These are phyloP conservation scores for Tilletiopsis washingtonensis DNA, from an alignment of 1,284 basidiomycete species.

Conservation along the genomic window DNA sequence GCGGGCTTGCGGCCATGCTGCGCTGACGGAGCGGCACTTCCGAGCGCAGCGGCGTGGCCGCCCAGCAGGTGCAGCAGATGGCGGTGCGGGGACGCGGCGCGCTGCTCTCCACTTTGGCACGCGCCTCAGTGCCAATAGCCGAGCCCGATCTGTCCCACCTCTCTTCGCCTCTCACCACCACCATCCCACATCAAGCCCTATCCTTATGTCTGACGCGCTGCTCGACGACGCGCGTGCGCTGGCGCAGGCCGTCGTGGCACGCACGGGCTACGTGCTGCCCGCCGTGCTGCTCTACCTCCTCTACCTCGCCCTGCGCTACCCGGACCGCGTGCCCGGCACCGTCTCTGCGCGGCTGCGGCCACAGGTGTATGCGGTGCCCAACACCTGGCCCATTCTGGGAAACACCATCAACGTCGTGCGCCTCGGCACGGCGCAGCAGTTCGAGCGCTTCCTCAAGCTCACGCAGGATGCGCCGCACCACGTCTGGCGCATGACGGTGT, in stretches of 20 bases:
- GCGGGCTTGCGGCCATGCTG: no score
- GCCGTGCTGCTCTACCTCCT: background rate
- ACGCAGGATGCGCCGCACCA: background rate
- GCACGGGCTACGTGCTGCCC: conserved; percentile 3
- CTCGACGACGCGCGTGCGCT: background rate
- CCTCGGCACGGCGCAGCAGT: conserved; percentile 2
- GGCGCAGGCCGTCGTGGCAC: background rate
- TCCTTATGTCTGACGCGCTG: no score
- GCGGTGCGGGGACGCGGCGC: no score
- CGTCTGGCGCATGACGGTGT: background rate
- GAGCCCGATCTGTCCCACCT: no score
- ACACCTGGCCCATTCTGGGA: background rate
- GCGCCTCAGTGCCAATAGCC: no score
- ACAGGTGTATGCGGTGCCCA: background rate
- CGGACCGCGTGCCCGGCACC: conserved; percentile 3
- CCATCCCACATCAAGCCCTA: no score
- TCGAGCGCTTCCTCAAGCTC: conserved; percentile 1
- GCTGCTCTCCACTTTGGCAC: no score
- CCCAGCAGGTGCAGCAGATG: no score
- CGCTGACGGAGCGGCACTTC: no score
- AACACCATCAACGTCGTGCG: conserved; percentile 1
- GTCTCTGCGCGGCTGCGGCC: background rate
- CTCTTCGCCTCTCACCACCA: no score
- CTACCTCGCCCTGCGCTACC: background rate
- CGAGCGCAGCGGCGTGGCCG: no score